Conservation (phyloP, 2,329 filamentous ascomycete genomes). For the Peltaster fructicola region DNA sequence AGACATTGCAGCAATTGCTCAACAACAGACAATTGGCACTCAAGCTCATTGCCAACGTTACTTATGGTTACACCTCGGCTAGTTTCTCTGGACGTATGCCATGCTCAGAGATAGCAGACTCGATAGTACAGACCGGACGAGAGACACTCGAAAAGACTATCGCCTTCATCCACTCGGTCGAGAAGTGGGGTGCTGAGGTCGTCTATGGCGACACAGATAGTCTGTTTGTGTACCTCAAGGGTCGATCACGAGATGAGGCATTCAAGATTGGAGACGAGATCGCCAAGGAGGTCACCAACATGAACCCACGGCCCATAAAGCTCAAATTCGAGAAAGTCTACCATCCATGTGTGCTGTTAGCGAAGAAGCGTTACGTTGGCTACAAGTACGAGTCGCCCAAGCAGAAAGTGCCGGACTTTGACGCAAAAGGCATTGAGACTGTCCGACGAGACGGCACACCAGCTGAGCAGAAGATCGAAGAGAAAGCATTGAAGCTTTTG, state of each 20-base stretch:
- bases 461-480: conserved; percentile 90
- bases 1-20: conserved; percentile 62
- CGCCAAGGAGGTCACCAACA: conserved; percentile 65
- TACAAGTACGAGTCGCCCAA: conserved; percentile 78
- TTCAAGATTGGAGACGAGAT: conserved; percentile 91
- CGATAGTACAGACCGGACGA: conserved; percentile 87
- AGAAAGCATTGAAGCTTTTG: conserved; percentile 71
- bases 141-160: conserved; percentile 92
- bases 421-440: conserved; percentile 97
- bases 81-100: conserved; percentile 97
- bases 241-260: conserved; percentile 69
- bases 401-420: conserved; percentile 72
- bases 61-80: conserved; percentile 92
- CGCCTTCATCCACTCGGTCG: conserved; percentile 73
- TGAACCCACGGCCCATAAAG: conserved; percentile 82
- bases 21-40: conserved; percentile 89
- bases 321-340: conserved; percentile 99
- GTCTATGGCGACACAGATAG: conserved; percentile 98
- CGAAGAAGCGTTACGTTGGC: conserved; percentile 95
- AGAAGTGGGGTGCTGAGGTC: conserved; percentile 83
- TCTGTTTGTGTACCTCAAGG: conserved; percentile 77
- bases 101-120: conserved; percentile 93
- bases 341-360: conserved; percentile 78
- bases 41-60: conserved; percentile 96
- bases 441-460: conserved; percentile 88